Evolutionary conservation across 1,284 basidiomycete species (phyloP).

Genomic region (Ganoderma sp.): DNA sequence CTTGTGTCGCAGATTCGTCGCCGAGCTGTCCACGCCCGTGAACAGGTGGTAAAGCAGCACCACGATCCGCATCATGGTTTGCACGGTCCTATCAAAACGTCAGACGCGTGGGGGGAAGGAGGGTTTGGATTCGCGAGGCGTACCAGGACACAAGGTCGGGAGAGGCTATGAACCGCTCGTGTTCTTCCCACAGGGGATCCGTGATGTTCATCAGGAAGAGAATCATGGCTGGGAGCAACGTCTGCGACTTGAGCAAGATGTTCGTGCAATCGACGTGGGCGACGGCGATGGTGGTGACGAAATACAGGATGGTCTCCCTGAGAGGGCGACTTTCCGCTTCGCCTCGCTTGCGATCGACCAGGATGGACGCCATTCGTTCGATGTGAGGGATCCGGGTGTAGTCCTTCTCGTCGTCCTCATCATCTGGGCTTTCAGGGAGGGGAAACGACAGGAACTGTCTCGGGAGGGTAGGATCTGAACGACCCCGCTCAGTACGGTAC

Average conservation of each 20-base stretch:
- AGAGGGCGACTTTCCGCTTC: slow-evolving; percentile 51
- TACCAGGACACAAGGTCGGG: slow-evolving; percentile 48
- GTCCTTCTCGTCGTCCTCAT: slow-evolving; percentile 33
- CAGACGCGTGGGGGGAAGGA: background rate
- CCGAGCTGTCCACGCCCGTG: slow-evolving; percentile 48
- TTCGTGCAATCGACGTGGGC: slow-evolving; percentile 56
- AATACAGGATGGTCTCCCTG: slow-evolving; percentile 57
- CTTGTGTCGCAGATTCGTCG: slow-evolving; percentile 58
- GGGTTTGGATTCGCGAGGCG: slow-evolving; percentile 14
- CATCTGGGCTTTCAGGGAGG: slow-evolving; percentile 26
- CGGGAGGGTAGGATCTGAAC: slow-evolving; percentile 47
- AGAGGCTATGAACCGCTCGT: slow-evolving; percentile 51
- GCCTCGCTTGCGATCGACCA: slow-evolving; percentile 52
- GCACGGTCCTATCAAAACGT: slow-evolving; percentile 50
- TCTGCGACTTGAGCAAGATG: slow-evolving; percentile 56
- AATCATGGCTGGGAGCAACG: slow-evolving; percentile 66
- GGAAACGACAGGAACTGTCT: slow-evolving; percentile 46
- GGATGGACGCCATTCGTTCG: slow-evolving; percentile 55
- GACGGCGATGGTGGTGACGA: slow-evolving; percentile 61
- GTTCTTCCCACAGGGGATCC: slow-evolving; percentile 69
- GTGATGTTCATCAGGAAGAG: slow-evolving; percentile 58
- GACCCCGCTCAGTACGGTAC: too few species aligned
- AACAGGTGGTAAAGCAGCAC: slow-evolving; percentile 67
- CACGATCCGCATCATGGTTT: slow-evolving; percentile 55
- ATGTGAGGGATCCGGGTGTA: slow-evolving; percentile 52